Base-by-base conservation (phyloP, 805 yeast species). In the Candida boleticola region DNA sequence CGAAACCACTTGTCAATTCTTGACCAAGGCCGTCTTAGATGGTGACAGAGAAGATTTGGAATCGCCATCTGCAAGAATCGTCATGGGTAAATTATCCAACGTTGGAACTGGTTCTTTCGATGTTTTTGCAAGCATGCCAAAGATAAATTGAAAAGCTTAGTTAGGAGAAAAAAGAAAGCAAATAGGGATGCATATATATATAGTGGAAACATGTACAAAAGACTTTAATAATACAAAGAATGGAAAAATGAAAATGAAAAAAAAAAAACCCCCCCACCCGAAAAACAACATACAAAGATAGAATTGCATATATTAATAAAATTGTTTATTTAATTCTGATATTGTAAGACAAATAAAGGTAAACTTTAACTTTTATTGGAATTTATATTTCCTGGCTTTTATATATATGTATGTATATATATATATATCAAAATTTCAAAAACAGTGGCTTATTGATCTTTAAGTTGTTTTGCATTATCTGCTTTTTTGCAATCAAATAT, bases 101-200 rank as follows among this genome's bases (percentile, higher is more conserved):
- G 95, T 89, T 41, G 99, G 99, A 63, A 93, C 99, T 6, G 99
- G 99, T 47, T 77, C 93, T 32, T 95, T 93, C 62, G 99, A 93
- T 61, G 76, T 93, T 42, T 66, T 78, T 60, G 71, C 82, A 14
- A 65, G 63, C 44, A 70, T 76, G 76, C 74, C 75, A 27, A 39
- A 34, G 22, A n/a, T n/a, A n/a, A n/a, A 30, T 37, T 7, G 31
- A 34, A 36, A 26, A 23, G 27, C 27, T 23, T 11, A 23, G 11
- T 11, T 11, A 23, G 27, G n/a, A 16, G n/a, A n/a, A n/a, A n/a
- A n/a, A n/a, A n/a, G n/a, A n/a, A n/a, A n/a, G n/a, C n/a, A n/a
- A n/a, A n/a, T n/a, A n/a, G n/a, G n/a, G n/a, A n/a, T n/a, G n/a
- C n/a, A n/a, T n/a, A n/a, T n/a, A 31, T 13, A 3, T 18, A 17